Conservation (phyloP, 1,139 yeast genomes). For the Suhomyces bribrorum region DNA sequence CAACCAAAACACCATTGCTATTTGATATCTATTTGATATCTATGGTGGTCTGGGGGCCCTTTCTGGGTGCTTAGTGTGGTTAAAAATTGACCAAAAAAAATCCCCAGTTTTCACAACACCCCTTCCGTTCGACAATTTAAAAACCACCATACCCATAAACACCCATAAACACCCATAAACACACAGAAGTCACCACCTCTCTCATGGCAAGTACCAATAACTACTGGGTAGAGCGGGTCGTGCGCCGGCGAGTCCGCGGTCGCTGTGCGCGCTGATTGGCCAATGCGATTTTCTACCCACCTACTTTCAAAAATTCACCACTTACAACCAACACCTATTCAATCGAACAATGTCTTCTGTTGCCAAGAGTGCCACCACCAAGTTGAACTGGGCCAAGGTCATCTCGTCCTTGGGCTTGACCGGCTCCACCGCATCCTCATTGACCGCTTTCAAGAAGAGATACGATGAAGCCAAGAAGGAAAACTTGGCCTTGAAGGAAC, state of each 20-base stretch:
- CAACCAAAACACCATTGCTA: no score
- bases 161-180: no score
- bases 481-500: slow-evolving; percentile 66
- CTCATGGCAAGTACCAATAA: no score
- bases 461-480: slow-evolving; percentile 95
- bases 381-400: slow-evolving; percentile 94
- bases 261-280: slow-evolving; percentile 7
- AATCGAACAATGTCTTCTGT: slow-evolving; percentile 41
- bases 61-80: no score
- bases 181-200: no score
- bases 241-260: slow-evolving; percentile 4
- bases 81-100: no score
- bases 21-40: no score
- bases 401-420: slow-evolving; percentile 87
- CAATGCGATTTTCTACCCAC: slow-evolving; percentile 6
- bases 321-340: slow-evolving; percentile 2
- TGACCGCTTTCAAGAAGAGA: slow-evolving; percentile 95
- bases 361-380: slow-evolving; percentile 73
- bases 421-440: slow-evolving; percentile 85
- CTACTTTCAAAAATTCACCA: slow-evolving; percentile 12
- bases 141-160: no score
- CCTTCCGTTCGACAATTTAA: slow-evolving; percentile 1
- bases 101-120: no score
- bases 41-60: no score
- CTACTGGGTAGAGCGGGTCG: no score